Percentiles rank a stretch among this genome's conserved stretches.
phyloP scores from a whole-genome alignment of 257 asterid genomes.

The Penstemon eatonii region DNA sequence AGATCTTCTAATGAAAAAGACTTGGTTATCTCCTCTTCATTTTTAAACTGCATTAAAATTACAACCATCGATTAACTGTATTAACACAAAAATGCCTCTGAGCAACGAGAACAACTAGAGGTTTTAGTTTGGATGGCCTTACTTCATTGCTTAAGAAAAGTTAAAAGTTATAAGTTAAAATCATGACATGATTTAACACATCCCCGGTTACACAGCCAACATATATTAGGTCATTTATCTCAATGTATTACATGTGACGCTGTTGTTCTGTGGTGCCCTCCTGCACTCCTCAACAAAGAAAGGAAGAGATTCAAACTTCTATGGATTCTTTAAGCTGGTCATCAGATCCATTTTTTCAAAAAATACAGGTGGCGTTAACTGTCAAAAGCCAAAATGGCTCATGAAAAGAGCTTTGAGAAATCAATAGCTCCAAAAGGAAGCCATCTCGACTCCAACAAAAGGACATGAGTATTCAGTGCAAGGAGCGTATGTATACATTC shows the following conservation, averaged over 20 bases:
- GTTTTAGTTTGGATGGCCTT: slow-evolving; percentile 1
- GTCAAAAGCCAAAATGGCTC: too few relatives aligned
- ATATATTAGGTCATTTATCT: not conserved
- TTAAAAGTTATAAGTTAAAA: slow-evolving; percentile 6
- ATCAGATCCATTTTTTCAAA: too few relatives aligned
- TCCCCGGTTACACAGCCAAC: slow-evolving; percentile 2
- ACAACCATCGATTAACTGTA: slow-evolving; percentile 26
- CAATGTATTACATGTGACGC: slow-evolving; percentile 9
- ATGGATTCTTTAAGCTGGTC: too few relatives aligned
- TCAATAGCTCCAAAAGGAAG: too few relatives aligned
- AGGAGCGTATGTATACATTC: too few relatives aligned
- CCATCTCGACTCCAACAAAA: too few relatives aligned
- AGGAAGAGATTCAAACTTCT: too few relatives aligned
- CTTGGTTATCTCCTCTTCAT: slow-evolving; percentile 42
- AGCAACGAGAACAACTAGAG: slow-evolving; percentile 19
- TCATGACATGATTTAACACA: slow-evolving; percentile 2
- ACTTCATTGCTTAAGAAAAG: not conserved
- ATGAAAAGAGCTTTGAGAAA: too few relatives aligned
- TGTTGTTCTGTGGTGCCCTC: too few relatives aligned
- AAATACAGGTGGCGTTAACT: too few relatives aligned
- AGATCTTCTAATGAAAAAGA: slow-evolving; percentile 56
- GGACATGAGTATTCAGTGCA: too few relatives aligned
- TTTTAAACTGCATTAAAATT: slow-evolving; percentile 51
- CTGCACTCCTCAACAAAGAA: too few relatives aligned
- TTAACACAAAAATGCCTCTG: slow-evolving; percentile 18